phyloP scores from a whole-genome alignment of 768 basidiomycete genomes.

The Termitomyces sp. region DNA sequence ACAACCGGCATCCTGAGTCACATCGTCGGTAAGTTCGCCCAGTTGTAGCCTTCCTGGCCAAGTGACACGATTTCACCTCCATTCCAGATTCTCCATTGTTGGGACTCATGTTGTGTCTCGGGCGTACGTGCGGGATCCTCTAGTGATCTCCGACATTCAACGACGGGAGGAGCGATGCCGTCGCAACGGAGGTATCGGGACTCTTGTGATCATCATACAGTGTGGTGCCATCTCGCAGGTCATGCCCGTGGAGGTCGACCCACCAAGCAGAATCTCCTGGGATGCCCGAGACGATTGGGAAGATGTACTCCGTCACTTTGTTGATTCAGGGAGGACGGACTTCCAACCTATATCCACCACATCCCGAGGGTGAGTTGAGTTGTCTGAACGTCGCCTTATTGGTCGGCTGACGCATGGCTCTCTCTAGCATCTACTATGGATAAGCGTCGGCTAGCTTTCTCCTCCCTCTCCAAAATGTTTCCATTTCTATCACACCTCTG shows the following conservation, averaged over 20 bases:
- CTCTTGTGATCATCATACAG: conserved; percentile 71
- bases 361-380: conserved; percentile 61
- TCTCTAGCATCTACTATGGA: conserved; percentile 41
- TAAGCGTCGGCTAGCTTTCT: conserved; percentile 17
- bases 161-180: conserved; percentile 80
- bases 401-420: conserved; percentile 3
- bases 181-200: conserved; percentile 70
- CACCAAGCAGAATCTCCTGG: conserved; percentile 74
- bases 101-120: conserved; percentile 70
- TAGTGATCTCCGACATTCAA: conserved; percentile 73
- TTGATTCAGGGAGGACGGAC: conserved; percentile 68
- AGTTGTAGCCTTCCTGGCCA: conserved; percentile 2
- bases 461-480: not conserved
- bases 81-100: conserved; percentile 58
- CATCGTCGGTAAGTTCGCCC: conserved; percentile 57
- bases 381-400: conserved; percentile 5
- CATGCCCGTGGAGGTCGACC: conserved; percentile 85
- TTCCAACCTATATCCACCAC: conserved; percentile 85
- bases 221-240: conserved; percentile 76
- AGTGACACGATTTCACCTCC: conserved; percentile 8
- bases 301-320: conserved; percentile 64
- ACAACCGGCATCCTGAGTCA: conserved; percentile 48
- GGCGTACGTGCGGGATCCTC: conserved; percentile 69
- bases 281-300: conserved; percentile 73
- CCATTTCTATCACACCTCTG: conserved; percentile 17